Evolutionary conservation across 371 early-diverging fungal genomes (phyloP).

Genomic region (Massospora cicadina): DNA sequence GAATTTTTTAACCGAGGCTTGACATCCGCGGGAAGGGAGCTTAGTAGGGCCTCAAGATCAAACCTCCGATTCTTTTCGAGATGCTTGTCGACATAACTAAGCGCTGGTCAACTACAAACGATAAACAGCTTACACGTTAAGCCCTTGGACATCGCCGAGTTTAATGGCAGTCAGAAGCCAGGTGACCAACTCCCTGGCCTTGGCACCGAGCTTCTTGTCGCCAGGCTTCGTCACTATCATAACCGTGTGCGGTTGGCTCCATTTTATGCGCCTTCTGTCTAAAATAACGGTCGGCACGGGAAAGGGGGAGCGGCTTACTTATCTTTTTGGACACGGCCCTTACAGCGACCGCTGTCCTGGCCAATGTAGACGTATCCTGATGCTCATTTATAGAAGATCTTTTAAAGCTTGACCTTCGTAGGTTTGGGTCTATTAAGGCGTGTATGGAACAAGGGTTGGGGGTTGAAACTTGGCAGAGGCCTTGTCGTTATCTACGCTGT

Average conservation of each 20-base stretch:
- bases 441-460: slow-evolving; percentile 2
- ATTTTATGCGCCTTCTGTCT: slow-evolving; percentile 2
- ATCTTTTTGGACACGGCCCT: slow-evolving; percentile 5
- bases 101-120: not conserved
- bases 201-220: slow-evolving; percentile 47
- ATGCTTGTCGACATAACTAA: slow-evolving; percentile 31
- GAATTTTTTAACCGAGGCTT: slow-evolving; percentile 32
- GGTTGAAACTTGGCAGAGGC: not conserved
- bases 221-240: slow-evolving; percentile 83
- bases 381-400: not conserved
- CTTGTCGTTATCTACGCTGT: not conserved
- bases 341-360: slow-evolving; percentile 8
- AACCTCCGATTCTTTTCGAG: slow-evolving; percentile 33
- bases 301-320: not conserved
- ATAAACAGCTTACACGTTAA: slow-evolving; percentile 34
- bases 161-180: slow-evolving; percentile 48
- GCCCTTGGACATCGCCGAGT: slow-evolving; percentile 24
- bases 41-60: slow-evolving; percentile 24
- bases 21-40: slow-evolving; percentile 17
- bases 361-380: slow-evolving; percentile 6
- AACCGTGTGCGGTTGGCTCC: not conserved
- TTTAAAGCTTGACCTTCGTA: slow-evolving; percentile 1
- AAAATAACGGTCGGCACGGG: not conserved
- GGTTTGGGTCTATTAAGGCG: not conserved
- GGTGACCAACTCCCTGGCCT: slow-evolving; percentile 61